Conservation (phyloP, 1,139 yeast genomes). For the Saccharomyces hybrid region DNA sequence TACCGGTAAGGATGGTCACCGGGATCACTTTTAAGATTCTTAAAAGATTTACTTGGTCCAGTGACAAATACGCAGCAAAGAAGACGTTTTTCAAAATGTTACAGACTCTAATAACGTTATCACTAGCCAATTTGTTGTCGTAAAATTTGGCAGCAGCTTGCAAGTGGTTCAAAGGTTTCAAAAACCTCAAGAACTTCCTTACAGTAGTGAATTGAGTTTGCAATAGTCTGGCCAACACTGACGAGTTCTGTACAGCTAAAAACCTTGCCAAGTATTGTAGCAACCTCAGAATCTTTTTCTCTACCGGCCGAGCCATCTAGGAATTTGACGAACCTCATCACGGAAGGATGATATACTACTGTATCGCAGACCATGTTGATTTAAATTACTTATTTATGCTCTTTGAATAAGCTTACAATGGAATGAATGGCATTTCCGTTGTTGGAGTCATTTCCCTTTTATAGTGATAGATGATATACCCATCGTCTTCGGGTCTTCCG, state of each 20-base stretch:
- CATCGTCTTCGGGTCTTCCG: constrained; percentile 1
- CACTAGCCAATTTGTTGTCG: constrained; percentile 65
- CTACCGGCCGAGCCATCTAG: constrained; percentile 64
- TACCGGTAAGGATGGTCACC: constrained; percentile 33
- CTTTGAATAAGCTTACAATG: not conserved
- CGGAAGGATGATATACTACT: constrained; percentile 50
- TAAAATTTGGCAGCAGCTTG: constrained; percentile 61
- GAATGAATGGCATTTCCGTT: not conserved
- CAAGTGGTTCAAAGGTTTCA: constrained; percentile 73
- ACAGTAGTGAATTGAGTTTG: constrained; percentile 51
- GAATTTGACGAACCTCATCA: constrained; percentile 54
- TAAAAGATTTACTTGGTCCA: constrained; percentile 69
- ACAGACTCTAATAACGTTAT: constrained; percentile 47
- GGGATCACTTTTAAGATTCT: constrained; percentile 36
- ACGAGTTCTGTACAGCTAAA: constrained; percentile 55
- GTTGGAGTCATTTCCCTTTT: constrained; percentile 1
- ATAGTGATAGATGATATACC: not conserved
- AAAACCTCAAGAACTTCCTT: constrained; percentile 77
- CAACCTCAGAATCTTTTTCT: constrained; percentile 56
- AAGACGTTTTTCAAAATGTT: constrained; percentile 58
- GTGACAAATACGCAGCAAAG: constrained; percentile 63
- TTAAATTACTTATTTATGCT: not conserved
- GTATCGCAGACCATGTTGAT: constrained; percentile 7
- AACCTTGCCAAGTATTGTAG: constrained; percentile 78
- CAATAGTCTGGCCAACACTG: constrained; percentile 44